phyloP scores from a whole-genome alignment of 768 basidiomycete species.

The Calocybe cyanea region DNA sequence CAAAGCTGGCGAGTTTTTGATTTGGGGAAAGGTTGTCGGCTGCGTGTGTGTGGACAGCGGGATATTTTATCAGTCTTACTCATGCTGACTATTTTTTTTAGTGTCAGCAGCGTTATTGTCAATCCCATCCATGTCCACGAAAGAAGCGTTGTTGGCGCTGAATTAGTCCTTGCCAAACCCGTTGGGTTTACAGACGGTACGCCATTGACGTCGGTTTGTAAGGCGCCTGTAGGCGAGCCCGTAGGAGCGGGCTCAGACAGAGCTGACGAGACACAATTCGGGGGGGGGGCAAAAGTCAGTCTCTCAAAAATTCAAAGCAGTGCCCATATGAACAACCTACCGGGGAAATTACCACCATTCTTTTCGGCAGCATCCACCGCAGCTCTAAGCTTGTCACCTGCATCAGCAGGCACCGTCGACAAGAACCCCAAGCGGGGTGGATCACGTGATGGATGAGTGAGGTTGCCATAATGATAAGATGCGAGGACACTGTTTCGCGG shows the following conservation, averaged over 20 bases:
- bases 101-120: no score
- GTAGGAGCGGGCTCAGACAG: constrained; percentile 36
- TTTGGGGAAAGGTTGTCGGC: no score
- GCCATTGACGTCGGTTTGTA: constrained; percentile 20
- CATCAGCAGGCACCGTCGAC: constrained; percentile 64
- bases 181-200: constrained; percentile 19
- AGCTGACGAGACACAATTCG: no score
- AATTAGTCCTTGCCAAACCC: background rate
- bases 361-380: constrained; percentile 24
- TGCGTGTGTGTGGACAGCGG: no score
- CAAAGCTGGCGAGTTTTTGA: no score
- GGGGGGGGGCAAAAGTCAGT: background rate
- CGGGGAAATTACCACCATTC: constrained; percentile 31
- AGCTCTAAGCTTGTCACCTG: constrained; percentile 29
- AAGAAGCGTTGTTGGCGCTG: background rate
- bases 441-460: constrained; percentile 63
- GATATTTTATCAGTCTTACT: no score
- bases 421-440: constrained; percentile 67
- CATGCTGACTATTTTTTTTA: no score
- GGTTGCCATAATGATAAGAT: constrained; percentile 70
- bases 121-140: background rate
- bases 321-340: constrained; percentile 17
- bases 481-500: constrained; percentile 47
- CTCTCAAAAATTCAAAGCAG: background rate
- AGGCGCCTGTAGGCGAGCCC: constrained; percentile 23